phyloP scores from a whole-genome alignment of 2,329 filamentous ascomycete genomes.

The Fusarium phyllophilum region DNA sequence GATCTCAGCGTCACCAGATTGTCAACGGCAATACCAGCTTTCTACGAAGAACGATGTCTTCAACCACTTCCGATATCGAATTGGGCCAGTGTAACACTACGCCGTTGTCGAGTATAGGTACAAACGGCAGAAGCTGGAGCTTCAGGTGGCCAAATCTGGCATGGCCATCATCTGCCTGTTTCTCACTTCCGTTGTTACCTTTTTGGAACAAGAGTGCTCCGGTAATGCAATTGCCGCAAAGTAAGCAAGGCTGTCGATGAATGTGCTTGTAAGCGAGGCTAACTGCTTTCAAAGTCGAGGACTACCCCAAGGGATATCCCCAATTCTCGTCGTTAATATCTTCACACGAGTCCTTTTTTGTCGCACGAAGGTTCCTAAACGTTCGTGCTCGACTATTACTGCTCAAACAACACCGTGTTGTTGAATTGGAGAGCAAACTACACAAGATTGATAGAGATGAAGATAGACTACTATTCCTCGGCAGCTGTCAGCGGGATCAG shows the following conservation, averaged over 20 bases:
- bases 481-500: not conserved
- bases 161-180: not conserved
- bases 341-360: not conserved
- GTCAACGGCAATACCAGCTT: rapidly evolving
- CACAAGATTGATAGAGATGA: not conserved
- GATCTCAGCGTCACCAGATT: rapidly evolving
- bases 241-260: not conserved
- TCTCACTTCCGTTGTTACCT: not conserved
- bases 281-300: not conserved
- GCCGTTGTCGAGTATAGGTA: not conserved
- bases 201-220: not conserved
- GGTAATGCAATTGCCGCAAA: not conserved
- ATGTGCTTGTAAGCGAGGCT: not conserved
- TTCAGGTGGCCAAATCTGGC: not conserved
- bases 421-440: not conserved
- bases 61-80: not conserved
- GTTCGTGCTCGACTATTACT: not conserved
- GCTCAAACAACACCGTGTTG: not conserved
- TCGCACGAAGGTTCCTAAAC: rapidly evolving
- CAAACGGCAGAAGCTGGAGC: not conserved
- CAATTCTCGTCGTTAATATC: not conserved
- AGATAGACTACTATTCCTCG: not conserved
- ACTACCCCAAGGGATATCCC: not conserved
- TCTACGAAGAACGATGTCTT: not conserved
- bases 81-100: not conserved